These are phyloP conservation scores for Chaetomium cochliodes DNA, from an alignment of 495 filamentous ascomycete species.

Conservation along the genomic window DNA sequence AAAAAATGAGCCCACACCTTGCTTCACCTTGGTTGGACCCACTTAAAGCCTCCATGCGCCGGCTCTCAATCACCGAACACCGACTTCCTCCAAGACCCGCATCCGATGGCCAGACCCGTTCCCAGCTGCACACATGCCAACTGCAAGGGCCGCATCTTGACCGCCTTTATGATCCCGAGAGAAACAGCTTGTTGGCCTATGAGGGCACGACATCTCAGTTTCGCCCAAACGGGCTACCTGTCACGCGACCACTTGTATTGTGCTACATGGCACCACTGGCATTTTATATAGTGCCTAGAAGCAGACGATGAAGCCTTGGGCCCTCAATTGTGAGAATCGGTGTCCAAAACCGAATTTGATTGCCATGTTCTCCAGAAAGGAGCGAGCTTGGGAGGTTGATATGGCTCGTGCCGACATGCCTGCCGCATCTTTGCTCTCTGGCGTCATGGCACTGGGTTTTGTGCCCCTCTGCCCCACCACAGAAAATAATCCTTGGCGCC, in stretches of 20 bases:
- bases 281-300: neutral
- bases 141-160: conserved; percentile 14
- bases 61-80: conserved; percentile 2
- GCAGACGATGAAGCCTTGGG: neutral
- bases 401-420: conserved; percentile 15
- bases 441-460: conserved; percentile 13
- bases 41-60: neutral
- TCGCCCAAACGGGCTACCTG: conserved; percentile 11
- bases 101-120: conserved; percentile 15
- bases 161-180: conserved; percentile 14
- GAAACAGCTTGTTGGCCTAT: conserved; percentile 10
- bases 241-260: conserved; percentile 27
- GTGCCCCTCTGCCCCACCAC: conserved; percentile 23
- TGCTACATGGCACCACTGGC: conserved; percentile 2
- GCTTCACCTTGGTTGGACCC: conserved; percentile 7
- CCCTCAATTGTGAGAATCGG: neutral
- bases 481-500: conserved; percentile 15
- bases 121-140: neutral
- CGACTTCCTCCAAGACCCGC: conserved; percentile 1
- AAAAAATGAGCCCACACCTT: conserved; percentile 17
- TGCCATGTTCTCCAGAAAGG: neutral
- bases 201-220: conserved; percentile 10
- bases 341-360: neutral
- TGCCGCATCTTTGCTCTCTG: conserved; percentile 5
- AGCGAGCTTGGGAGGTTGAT: neutral